Percentiles rank a stretch among this genome's conserved stretches.
phyloP scores from a whole-genome alignment of 2,329 filamentous ascomycete genomes.

The Cladorrhinum sp. region DNA sequence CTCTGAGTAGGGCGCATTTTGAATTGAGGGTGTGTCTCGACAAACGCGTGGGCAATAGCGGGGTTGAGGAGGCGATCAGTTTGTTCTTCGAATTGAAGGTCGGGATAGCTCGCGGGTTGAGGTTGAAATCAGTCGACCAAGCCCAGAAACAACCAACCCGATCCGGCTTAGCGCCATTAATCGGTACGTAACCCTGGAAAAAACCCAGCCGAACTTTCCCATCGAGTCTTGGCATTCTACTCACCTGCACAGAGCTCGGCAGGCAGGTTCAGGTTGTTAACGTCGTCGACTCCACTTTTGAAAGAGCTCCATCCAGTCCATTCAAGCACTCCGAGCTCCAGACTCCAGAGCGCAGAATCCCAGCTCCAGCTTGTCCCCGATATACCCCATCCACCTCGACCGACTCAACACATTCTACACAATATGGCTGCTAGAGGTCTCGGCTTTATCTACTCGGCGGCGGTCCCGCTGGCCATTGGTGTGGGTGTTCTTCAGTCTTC shows the following conservation, averaged over 20 bases:
- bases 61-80: slow-evolving; percentile 30
- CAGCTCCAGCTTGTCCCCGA: slow-evolving; percentile 2
- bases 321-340: slow-evolving; percentile 4
- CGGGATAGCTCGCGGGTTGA: slow-evolving; percentile 28
- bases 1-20: slow-evolving; percentile 48
- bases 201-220: slow-evolving; percentile 16
- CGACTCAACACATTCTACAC: neutral
- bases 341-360: slow-evolving; percentile 5
- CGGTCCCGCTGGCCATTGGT: slow-evolving; percentile 70
- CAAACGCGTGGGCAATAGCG: slow-evolving; percentile 23
- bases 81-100: slow-evolving; percentile 19
- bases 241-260: neutral
- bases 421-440: slow-evolving; percentile 27
- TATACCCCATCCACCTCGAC: neutral
- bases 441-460: slow-evolving; percentile 22
- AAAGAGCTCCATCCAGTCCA: slow-evolving; percentile 22
- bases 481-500: slow-evolving; percentile 69
- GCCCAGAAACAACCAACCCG: slow-evolving; percentile 26
- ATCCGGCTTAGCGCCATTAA: slow-evolving; percentile 23
- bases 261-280: neutral
- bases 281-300: slow-evolving; percentile 22
- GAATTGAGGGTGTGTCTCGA: slow-evolving; percentile 27
- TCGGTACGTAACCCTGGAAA: slow-evolving; percentile 18
- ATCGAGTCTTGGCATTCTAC: neutral
- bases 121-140: slow-evolving; percentile 32